Conservation (phyloP, 2,329 filamentous ascomycete genomes). For the Exophiala oligosperma region DNA sequence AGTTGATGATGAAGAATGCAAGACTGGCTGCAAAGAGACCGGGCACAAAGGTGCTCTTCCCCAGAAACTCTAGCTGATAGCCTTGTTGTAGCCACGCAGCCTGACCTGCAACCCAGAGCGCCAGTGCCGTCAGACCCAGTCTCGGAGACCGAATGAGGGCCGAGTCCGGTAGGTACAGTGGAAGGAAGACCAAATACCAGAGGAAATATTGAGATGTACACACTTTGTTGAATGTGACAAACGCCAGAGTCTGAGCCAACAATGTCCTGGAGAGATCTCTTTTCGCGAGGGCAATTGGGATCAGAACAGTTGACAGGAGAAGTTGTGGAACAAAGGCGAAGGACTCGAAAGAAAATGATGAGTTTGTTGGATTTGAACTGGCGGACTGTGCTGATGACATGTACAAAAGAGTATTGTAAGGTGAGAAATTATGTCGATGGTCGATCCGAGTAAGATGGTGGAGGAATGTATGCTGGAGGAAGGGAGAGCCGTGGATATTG, state of each 20-base stretch:
- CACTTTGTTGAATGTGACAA: constrained; percentile 98
- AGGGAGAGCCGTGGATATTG: constrained; percentile 71
- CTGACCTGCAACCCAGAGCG: constrained; percentile 68
- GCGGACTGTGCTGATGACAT: constrained; percentile 67
- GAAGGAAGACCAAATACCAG: constrained; percentile 94
- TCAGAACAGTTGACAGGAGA: constrained; percentile 71
- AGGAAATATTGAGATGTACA: constrained; percentile 99
- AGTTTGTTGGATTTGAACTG: constrained; percentile 25
- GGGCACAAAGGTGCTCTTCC: constrained; percentile 78
- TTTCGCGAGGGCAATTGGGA: constrained; percentile 57
- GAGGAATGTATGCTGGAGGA: constrained; percentile 85
- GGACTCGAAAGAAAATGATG: constrained; percentile 63
- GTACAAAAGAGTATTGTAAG: constrained; percentile 91
- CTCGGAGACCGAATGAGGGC: constrained; percentile 58
- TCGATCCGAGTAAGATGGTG: constrained; percentile 93
- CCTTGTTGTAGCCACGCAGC: constrained; percentile 74
- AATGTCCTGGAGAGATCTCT: constrained; percentile 71
- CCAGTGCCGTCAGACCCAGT: constrained; percentile 65
- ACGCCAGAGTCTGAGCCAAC: constrained; percentile 90
- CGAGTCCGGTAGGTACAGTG: constrained; percentile 82
- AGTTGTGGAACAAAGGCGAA: constrained; percentile 89
- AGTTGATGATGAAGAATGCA: constrained; percentile 80
- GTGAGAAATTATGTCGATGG: constrained; percentile 97
- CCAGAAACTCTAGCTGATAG: constrained; percentile 76
- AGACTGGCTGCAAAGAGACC: constrained; percentile 77